Conservation (phyloP, 139 green algal genomes). For the Chloropicon primus region DNA sequence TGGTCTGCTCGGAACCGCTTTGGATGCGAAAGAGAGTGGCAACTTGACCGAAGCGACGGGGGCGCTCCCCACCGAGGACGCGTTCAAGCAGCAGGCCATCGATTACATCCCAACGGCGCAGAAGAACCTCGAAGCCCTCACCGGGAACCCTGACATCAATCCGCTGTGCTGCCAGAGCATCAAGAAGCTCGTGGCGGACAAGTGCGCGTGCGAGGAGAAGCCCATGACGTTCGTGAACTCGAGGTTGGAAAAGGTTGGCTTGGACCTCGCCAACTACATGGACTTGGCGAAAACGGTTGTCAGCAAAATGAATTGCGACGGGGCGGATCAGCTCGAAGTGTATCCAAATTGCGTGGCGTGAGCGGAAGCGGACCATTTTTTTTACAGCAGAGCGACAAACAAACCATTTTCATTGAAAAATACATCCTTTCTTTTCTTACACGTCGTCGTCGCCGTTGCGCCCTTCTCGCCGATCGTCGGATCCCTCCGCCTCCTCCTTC, state of each 20-base stretch:
- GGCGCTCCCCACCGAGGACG: neutral
- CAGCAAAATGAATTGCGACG: neutral
- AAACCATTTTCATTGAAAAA: too few species aligned
- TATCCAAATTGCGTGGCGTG: neutral
- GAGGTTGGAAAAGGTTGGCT: neutral
- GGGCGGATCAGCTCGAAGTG: neutral
- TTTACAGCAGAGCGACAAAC: neutral
- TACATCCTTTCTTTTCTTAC: too few species aligned
- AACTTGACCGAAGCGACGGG: neutral
- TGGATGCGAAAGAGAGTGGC: neutral
- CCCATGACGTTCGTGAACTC: neutral
- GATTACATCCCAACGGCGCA: neutral
- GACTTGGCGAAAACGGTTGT: neutral
- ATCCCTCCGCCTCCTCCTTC: too few species aligned
- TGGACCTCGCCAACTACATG: neutral
- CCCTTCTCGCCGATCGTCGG: too few species aligned
- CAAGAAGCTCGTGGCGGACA: neutral
- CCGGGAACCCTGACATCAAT: neutral
- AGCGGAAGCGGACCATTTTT: neutral
- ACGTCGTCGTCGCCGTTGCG: too few species aligned
- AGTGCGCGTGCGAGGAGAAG: neutral
- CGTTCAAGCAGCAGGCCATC: neutral
- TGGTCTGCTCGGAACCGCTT: neutral
- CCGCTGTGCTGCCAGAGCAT: neutral
- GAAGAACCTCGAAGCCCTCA: neutral